Base-by-base conservation (phyloP, 1,284 basidiomycete species). In the Xanthoconium separans region DNA sequence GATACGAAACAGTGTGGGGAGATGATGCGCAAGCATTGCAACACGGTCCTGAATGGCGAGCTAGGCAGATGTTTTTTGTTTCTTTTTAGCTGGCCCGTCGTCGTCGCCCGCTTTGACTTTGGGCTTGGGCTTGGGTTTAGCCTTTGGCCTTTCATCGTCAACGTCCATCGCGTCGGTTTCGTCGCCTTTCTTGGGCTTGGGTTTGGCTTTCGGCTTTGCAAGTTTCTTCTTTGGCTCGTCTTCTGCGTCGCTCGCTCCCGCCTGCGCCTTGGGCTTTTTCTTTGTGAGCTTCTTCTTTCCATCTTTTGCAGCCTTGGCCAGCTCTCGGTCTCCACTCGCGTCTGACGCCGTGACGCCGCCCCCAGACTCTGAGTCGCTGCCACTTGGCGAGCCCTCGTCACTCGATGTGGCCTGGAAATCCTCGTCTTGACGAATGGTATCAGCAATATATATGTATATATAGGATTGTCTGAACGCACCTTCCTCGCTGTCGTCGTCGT, bases 381-480 rank as follows among this genome's bases (percentile, higher is more conserved):
- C 88, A 30, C 83, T 86, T 0, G 92, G 92, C 5, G 92, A 95
- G 22, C 94, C 93, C 50, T 78, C 80, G 65, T 96, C 94, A 0
- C 89, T 91, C 0, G 79, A 87, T 24, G 88, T 90, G 5, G 87
- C 93, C 60, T 87, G 73, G 80, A 98, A 98, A 75, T 97, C 95
- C 69, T 95, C 95, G 65, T 89, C 88, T 61, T 40, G 31, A 46
- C 49, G 39, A 50, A 52, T 7, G 71, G 53, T n/a, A 29, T 54
- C 49, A 55, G 54, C 43, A 58, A 33, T 37, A 6, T 11, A 10
- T n/a, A n/a, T n/a, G n/a, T n/a, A n/a, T n/a, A n/a, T n/a, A n/a
- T n/a, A n/a, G n/a, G n/a, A n/a, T 34, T n/a, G 22, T 40, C 57
- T 64, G 13, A n/a, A 68, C 85, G 73, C 68, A 85, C 93, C 93